Evolutionary conservation across 345 rosid species (phyloP).

Genomic region (Brassica incana): DNA sequence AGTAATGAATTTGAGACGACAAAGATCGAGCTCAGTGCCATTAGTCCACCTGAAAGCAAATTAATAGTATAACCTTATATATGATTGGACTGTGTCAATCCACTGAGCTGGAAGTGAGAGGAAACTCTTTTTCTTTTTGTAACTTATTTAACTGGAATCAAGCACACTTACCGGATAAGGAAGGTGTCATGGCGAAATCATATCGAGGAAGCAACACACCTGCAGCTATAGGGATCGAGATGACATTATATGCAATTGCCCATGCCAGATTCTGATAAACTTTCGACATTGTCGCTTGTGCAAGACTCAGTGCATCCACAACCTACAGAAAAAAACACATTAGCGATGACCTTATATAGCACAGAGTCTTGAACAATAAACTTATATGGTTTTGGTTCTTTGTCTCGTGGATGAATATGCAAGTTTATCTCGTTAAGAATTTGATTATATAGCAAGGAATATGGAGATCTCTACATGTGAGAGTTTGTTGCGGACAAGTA

Average conservation of each 20-base stretch:
- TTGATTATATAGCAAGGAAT: background rate
- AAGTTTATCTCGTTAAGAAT: background rate
- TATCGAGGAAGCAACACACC: constrained; percentile 81
- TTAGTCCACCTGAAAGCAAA: constrained; percentile 47
- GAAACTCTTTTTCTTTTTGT: background rate
- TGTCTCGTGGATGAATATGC: background rate
- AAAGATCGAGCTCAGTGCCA: constrained; percentile 90
- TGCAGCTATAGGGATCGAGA: constrained; percentile 89
- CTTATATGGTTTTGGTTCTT: background rate
- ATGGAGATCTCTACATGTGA: constrained; percentile 59
- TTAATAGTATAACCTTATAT: background rate
- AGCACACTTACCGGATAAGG: constrained; percentile 65
- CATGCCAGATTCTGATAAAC: constrained; percentile 89
- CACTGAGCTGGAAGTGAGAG: background rate
- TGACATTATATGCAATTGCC: constrained; percentile 79
- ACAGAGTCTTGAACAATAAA: background rate
- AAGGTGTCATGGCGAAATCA: constrained; percentile 90
- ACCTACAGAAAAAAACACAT: constrained; percentile 50
- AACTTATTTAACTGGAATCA: background rate
- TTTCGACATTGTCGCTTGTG: constrained; percentile 84
- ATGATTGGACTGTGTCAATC: background rate
- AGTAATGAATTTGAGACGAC: constrained; percentile 88
- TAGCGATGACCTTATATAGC: background rate
- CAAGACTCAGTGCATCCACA: constrained; percentile 79
- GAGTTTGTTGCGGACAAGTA: constrained; percentile 83